These are phyloP conservation scores for Rhodotorula sp. DNA, from an alignment of 1,284 basidiomycete species.

Conservation along the genomic window DNA sequence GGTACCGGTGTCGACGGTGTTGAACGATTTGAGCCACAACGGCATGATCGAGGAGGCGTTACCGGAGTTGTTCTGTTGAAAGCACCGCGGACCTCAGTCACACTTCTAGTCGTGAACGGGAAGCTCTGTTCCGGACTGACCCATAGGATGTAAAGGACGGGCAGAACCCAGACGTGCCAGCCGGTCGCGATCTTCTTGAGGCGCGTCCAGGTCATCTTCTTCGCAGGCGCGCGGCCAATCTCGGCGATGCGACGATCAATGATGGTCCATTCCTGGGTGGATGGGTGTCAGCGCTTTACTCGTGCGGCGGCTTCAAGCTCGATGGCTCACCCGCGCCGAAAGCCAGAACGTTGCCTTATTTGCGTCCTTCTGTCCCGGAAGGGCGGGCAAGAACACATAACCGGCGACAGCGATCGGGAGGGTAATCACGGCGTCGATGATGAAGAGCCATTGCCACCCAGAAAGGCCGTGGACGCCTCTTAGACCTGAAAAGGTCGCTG, in stretches of 20 bases:
- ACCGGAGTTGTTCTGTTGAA: constrained; percentile 42
- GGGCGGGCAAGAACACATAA: constrained; percentile 64
- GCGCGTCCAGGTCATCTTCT: constrained; percentile 32
- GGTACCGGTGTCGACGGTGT: constrained; percentile 44
- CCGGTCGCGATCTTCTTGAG: constrained; percentile 37
- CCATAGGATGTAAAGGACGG: constrained; percentile 42
- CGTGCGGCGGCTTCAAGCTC: not conserved
- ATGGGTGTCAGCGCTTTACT: not conserved
- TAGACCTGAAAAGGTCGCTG: constrained; percentile 61
- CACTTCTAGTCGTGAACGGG: too few species aligned
- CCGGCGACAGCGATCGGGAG: constrained; percentile 61
- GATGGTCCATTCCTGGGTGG: constrained; percentile 40
- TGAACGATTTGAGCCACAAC: constrained; percentile 49
- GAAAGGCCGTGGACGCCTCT: constrained; percentile 61
- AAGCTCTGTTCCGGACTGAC: constrained; percentile 5
- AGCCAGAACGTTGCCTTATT: constrained; percentile 37
- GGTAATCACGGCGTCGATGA: constrained; percentile 71
- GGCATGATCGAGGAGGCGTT: constrained; percentile 35
- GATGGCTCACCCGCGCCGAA: not conserved
- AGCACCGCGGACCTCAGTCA: too few species aligned
- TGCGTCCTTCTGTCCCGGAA: constrained; percentile 40
- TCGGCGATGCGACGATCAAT: constrained; percentile 39
- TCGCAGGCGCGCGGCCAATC: constrained; percentile 30
- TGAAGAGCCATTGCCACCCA: constrained; percentile 68
- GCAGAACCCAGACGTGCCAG: constrained; percentile 46